These are phyloP conservation scores for Vigna mungo DNA, from an alignment of 306 rosid species.

Conservation along the genomic window DNA sequence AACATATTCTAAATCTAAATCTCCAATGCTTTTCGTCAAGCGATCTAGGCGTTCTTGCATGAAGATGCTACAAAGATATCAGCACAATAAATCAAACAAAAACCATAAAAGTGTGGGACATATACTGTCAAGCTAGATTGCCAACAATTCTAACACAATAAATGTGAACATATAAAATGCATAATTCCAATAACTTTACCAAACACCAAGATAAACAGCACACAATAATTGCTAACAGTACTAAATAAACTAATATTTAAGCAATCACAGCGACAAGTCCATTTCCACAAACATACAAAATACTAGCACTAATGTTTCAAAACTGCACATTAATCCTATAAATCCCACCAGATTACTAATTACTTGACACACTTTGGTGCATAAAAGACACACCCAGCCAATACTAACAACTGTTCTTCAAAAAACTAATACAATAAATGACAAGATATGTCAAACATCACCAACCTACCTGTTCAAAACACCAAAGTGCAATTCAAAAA, in stretches of 20 bases:
- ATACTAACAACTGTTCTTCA: slow-evolving; percentile 30
- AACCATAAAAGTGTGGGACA: slow-evolving; percentile 22
- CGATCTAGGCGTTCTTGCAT: slow-evolving; percentile 94
- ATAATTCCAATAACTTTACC: no score
- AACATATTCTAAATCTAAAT: slow-evolving; percentile 63
- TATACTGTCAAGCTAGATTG: no score
- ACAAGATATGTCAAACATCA: slow-evolving; percentile 24
- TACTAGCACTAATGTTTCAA: slow-evolving; percentile 35
- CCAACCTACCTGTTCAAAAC: slow-evolving; percentile 78
- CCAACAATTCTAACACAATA: no score
- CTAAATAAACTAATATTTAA: no score
- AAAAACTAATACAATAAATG: slow-evolving; percentile 20
- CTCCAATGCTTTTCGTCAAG: slow-evolving; percentile 69
- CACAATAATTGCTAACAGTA: background rate
- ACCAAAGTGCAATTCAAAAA: slow-evolving; percentile 94
- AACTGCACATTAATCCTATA: slow-evolving; percentile 22
- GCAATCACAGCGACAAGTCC: background rate
- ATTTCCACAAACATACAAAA: slow-evolving; percentile 30
- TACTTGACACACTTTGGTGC: slow-evolving; percentile 24
- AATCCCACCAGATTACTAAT: slow-evolving; percentile 7
- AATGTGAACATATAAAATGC: no score
- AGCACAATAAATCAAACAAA: slow-evolving; percentile 47
- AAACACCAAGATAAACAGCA: no score
- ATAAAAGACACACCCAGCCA: slow-evolving; percentile 12
- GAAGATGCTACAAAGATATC: slow-evolving; percentile 81